A percentile compares a stretch with the other conserved stretches of the same genome.
phyloP scores from a whole-genome alignment of 2,329 filamentous ascomycete species.

The Trichophyton schoenleinii region DNA sequence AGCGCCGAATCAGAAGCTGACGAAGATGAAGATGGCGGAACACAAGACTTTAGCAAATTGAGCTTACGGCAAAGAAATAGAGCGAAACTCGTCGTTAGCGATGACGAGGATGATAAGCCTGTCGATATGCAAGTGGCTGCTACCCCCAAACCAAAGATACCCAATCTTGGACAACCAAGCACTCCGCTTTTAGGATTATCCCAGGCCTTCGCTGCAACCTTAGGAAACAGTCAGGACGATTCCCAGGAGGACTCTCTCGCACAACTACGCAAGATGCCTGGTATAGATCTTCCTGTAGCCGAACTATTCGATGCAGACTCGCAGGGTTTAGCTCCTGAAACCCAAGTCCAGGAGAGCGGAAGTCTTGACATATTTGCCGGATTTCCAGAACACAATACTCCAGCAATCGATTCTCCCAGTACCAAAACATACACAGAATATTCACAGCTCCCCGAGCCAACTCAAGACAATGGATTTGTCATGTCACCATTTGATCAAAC shows the following conservation, averaged over 20 bases:
- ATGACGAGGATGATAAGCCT: conserved; percentile 47
- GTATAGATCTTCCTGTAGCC: conserved; percentile 45
- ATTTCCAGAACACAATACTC: conserved; percentile 24
- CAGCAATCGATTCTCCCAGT: conserved; percentile 27
- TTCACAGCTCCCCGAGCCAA: conserved; percentile 60
- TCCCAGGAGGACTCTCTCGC: conserved; percentile 39
- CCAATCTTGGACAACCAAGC: conserved; percentile 45
- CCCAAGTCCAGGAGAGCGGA: conserved; percentile 36
- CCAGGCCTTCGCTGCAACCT: conserved; percentile 81
- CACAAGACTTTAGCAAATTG: conserved; percentile 32
- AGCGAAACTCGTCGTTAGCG: conserved; percentile 49
- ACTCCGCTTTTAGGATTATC: conserved; percentile 55
- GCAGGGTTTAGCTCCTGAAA: conserved; percentile 48
- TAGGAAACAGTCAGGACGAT: conserved; percentile 50
- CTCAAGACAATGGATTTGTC: conserved; percentile 68
- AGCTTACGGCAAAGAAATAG: conserved; percentile 39
- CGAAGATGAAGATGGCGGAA: conserved; percentile 17
- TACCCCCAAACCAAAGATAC: conserved; percentile 45
- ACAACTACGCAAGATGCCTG: conserved; percentile 40
- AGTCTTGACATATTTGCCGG: conserved; percentile 33
- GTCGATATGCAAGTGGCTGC: background rate
- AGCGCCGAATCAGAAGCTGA: conserved; percentile 21
- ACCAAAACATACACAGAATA: conserved; percentile 44
- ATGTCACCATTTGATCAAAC: conserved; percentile 58
- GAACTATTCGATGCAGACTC: conserved; percentile 49